Conservation (phyloP, 257 asterid species). For the Solanum pimpinellifolium region DNA sequence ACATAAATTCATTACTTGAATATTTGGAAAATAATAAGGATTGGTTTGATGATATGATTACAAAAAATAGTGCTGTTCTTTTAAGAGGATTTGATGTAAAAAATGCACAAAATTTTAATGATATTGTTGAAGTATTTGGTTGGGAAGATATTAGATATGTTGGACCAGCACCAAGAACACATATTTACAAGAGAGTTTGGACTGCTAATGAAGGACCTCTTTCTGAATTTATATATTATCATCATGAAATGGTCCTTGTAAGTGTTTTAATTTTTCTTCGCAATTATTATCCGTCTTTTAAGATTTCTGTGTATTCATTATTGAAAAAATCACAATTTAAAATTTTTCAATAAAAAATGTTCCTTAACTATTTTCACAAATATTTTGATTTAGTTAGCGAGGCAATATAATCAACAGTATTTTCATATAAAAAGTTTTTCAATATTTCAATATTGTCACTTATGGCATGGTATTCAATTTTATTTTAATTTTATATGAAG, state of each 20-base stretch:
- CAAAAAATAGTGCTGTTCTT: conserved; percentile 64
- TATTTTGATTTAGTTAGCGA: no score
- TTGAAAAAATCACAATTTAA: no score
- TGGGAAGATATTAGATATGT: conserved; percentile 83
- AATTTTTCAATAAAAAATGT: no score
- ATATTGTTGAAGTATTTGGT: conserved; percentile 47
- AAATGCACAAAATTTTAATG: conserved; percentile 56
- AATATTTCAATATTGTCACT: neutral
- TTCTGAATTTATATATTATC: conserved; percentile 70
- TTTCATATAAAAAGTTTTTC: neutral
- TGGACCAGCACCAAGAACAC: conserved; percentile 84
- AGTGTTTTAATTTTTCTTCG: neutral
- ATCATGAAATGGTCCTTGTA: conserved; percentile 84
- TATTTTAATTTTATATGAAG: neutral
- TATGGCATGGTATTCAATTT: neutral
- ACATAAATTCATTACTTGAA: conserved; percentile 18
- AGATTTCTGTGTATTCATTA: neutral
- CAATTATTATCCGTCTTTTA: neutral
- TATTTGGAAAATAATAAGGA: conserved; percentile 39
- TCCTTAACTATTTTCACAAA: no score
- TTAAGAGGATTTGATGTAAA: conserved; percentile 56
- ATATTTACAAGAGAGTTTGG: conserved; percentile 64
- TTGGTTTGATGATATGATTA: conserved; percentile 68
- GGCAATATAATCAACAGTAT: no score
- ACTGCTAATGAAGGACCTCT: conserved; percentile 87